Evolutionary conservation across 768 basidiomycete species (phyloP).

Genomic region (Phlebiopsis flavidoalba): DNA sequence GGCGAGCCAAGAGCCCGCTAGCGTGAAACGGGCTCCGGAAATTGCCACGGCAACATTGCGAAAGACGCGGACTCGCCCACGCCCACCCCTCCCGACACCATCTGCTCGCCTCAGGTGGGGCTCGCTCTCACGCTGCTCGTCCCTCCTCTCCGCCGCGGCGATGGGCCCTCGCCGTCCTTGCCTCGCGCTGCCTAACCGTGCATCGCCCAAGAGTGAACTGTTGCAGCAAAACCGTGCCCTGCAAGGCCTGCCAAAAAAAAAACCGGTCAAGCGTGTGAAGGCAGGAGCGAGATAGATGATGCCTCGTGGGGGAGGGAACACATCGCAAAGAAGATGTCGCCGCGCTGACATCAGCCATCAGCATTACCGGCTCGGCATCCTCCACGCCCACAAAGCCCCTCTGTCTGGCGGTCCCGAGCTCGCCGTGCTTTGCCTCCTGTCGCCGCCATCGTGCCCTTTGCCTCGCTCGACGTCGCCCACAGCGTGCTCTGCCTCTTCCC

Average conservation of each 20-base stretch:
- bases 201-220: not conserved
- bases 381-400: slow-evolving; percentile 4
- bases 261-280: not conserved
- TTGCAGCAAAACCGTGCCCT: not conserved
- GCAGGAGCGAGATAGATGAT: not conserved
- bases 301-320: not conserved
- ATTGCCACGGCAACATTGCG: slow-evolving; percentile 7
- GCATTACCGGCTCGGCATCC: not conserved
- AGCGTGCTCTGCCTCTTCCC: not conserved
- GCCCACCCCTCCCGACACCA: not conserved
- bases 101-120: too few species aligned
- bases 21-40: not conserved
- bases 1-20: not conserved
- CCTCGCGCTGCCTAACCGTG: not conserved
- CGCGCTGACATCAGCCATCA: not conserved
- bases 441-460: not conserved
- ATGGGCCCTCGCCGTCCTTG: not conserved
- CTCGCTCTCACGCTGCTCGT: not conserved
- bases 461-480: not conserved
- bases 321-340: slow-evolving; percentile 5
- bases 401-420: not conserved
- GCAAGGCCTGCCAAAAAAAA: too few species aligned
- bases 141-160: not conserved
- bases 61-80: not conserved
- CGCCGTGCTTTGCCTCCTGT: not conserved